A percentile compares a stretch with the other conserved stretches of the same genome.
phyloP scores from a whole-genome alignment of 371 early-diverging fungal species.

The Mucor mucedo region DNA sequence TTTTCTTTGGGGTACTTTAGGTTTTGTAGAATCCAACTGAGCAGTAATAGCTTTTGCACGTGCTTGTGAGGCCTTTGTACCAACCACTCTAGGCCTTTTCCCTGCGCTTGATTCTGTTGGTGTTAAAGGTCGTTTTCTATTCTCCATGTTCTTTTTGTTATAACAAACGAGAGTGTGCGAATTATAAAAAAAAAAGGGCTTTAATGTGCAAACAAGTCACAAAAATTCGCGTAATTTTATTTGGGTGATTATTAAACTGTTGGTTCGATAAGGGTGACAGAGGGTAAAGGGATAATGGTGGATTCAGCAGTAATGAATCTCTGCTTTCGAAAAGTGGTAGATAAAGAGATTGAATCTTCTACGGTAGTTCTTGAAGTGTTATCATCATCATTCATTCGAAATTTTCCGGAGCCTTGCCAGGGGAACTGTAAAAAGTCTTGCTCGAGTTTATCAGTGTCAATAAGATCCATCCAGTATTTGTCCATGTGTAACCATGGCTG shows the following conservation, averaged over 20 bases:
- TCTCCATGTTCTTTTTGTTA: not conserved
- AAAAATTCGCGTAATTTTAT: too few species aligned
- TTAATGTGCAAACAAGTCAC: too few species aligned
- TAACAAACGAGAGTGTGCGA: too few species aligned
- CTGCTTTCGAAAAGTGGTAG: not conserved
- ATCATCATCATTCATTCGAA: slow-evolving; percentile 14
- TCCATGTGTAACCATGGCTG: slow-evolving; percentile 35
- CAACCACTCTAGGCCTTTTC: slow-evolving; percentile 14
- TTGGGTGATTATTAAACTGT: not conserved
- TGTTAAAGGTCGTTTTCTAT: not conserved
- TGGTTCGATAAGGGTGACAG: slow-evolving; percentile 8
- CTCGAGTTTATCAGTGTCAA: slow-evolving; percentile 28
- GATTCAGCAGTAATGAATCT: slow-evolving; percentile 19
- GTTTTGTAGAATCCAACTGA: slow-evolving; percentile 11
- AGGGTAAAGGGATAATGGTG: slow-evolving; percentile 17
- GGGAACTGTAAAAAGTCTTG: slow-evolving; percentile 31
- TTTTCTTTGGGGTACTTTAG: not conserved
- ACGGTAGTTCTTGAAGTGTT: not conserved
- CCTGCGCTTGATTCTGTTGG: not conserved
- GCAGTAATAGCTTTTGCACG: slow-evolving; percentile 28
- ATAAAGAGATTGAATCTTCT: slow-evolving; percentile 4
- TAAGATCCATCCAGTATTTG: slow-evolving; percentile 51
- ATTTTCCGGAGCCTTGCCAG: slow-evolving; percentile 45
- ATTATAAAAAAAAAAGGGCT: too few species aligned
- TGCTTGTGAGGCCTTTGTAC: slow-evolving; percentile 31